These are phyloP conservation scores for Cutaneotrichosporon cutaneum DNA, from an alignment of 1,284 basidiomycete genomes.

Conservation along the genomic window DNA sequence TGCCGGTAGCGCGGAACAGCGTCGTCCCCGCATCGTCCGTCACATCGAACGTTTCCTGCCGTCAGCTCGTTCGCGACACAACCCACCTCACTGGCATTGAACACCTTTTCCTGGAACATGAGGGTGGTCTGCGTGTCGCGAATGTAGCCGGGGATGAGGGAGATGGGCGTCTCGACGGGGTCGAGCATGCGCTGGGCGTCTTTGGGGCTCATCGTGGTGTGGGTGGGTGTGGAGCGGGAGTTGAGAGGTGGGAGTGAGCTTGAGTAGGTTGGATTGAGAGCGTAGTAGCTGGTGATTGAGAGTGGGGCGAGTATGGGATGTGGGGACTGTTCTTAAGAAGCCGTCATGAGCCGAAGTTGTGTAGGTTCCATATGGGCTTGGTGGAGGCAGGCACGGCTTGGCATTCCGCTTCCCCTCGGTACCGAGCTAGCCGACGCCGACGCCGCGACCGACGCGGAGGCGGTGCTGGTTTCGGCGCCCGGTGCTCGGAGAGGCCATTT, in stretches of 20 bases:
- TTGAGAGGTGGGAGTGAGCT: not conserved
- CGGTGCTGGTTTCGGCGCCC: no score
- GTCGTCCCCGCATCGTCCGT: not conserved
- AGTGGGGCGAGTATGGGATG: not conserved
- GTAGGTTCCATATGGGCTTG: no score
- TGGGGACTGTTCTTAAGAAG: not conserved
- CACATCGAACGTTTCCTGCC: slow-evolving; percentile 11
- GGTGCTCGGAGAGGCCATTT: no score
- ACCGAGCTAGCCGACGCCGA: no score
- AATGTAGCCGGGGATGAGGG: not conserved
- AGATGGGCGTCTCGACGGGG: slow-evolving; percentile 8
- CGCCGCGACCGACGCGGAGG: no score
- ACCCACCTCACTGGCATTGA: not conserved
- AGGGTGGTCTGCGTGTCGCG: slow-evolving; percentile 3
- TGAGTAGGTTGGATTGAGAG: not conserved
- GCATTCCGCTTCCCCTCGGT: no score
- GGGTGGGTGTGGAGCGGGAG: not conserved
- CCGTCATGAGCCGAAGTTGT: no score
- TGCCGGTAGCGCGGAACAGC: slow-evolving; percentile 3
- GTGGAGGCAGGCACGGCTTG: no score
- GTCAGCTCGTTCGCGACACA: not conserved
- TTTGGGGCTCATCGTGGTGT: not conserved
- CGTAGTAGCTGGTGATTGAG: no score
- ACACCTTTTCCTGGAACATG: slow-evolving; percentile 9
- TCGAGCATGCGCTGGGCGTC: slow-evolving; percentile 14